Evolutionary conservation across 129 eudicot genomes (phyloP).

Genomic region (Apium graveolens): DNA sequence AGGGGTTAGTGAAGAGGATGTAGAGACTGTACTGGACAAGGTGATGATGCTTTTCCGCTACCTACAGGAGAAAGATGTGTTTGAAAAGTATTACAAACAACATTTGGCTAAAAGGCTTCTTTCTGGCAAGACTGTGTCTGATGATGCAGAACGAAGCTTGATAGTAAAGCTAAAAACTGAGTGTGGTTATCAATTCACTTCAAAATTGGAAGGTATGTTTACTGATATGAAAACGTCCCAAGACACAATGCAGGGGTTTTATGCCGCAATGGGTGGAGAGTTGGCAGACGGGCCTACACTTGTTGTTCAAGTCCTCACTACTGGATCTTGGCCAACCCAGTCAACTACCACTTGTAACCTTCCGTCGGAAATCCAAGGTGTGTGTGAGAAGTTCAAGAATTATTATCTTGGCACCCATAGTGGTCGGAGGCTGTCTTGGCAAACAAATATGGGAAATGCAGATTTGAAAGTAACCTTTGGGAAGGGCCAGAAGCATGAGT

Average conservation of each 20-base stretch:
- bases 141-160: conserved; percentile 52
- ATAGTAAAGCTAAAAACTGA: conserved; percentile 48
- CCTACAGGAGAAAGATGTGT: conserved; percentile 51
- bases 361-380: conserved; percentile 38
- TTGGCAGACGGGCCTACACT: conserved; percentile 40
- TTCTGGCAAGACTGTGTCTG: conserved; percentile 40
- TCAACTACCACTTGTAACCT: conserved; percentile 42
- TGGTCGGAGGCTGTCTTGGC: conserved; percentile 54
- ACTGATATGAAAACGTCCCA: conserved; percentile 59
- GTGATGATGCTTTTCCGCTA: conserved; percentile 68
- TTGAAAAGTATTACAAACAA: conserved; percentile 56
- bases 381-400: conserved; percentile 38
- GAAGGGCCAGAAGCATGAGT: conserved; percentile 42
- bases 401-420: conserved; percentile 57
- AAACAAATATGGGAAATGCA: conserved; percentile 53
- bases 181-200: conserved; percentile 58
- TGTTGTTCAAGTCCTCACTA: conserved; percentile 41
- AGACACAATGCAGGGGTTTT: conserved; percentile 52
- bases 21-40: conserved; percentile 40
- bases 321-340: conserved; percentile 58
- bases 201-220: conserved; percentile 57
- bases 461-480: conserved; percentile 44
- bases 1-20: conserved; percentile 56
- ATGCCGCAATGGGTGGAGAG: conserved; percentile 32
- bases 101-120: conserved; percentile 52